Base-by-base conservation (phyloP, 2,329 filamentous ascomycete species). In the Colletotrichum sp. region DNA sequence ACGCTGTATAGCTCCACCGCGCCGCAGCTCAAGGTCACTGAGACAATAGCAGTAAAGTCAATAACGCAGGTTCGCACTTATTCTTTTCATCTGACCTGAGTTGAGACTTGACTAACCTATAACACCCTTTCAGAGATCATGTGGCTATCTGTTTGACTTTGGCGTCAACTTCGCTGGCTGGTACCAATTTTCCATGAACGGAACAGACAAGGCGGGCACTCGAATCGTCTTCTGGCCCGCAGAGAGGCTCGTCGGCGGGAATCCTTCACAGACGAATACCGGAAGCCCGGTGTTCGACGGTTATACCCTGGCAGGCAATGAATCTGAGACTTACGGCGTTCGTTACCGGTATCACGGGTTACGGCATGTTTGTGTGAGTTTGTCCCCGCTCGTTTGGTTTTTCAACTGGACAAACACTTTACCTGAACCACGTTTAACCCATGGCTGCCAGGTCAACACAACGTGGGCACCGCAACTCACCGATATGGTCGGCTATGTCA, bases 251-350 rank as follows among this genome's bases (percentile, higher is more conserved):
- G 52, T 65, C 15, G 60, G 44, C 3, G 60, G 39, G 5, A 65
- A 67, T 18, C 36, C 65, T 13, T 55, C 30, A 28, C 76, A 78
- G 28, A 10, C 64, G 2, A 69, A 73, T 10, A 73, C 59, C 7
- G 73, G 67, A 16, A 34, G 13, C 21, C 76, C 73, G 10, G 76
- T 78, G 32, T 78, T 73, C 39, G 73, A 78, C 62, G 73, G 65
- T 3, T 76, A 78, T 66, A 78, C 76, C 5, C 74, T 76, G 4
- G 60, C 65, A 3, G 65, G 57, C 1, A 39, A 49, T 5, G 59
- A 36, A 12, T 3, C 13, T 1, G 52, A 78, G 39, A 18, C 64
- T 9, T 77, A 78, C 28, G 60, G 55, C 15, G 70, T 71, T 16
- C 69, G 49, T 4, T 72, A 60, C 34, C 67, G 71, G 18, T 78